Evolutionary conservation across 495 filamentous ascomycete genomes (phyloP), one percentile per base, ranked within the genome.

Genomic region (Daldinia concentrica): DNA sequence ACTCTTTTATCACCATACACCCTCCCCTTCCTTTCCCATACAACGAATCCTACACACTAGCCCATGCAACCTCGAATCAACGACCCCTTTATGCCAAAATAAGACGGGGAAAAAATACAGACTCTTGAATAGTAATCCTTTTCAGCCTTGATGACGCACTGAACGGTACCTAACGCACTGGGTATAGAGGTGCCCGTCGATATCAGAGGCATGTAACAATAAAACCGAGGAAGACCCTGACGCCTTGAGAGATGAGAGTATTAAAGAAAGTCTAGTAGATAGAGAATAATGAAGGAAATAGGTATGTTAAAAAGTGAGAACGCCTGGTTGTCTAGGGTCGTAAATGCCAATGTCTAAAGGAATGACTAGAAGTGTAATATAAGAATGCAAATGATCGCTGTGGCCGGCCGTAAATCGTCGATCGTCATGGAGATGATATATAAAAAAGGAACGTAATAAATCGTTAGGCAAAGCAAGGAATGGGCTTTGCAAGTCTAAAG

Each of bases 401-500:
- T 70, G 69, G 75, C 71, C 60, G 73, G 77, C 72, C 77, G 73
- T 79, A 52, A 77, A 64, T 77, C 75, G 60, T 77, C 61, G 65
- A 70, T 79, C 61, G 39, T 72, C 43, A 66, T 55, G 60, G 50
- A 48, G 59, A 72, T 74, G 57, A 72, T 15, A n/a, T 34, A 48
- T 51, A 64, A 56, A 27, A 59, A 74, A 74, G 43, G 66, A 71
- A 52, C 19, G 67, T 60, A 24, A 11, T 48, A 71, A 68, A 45
- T 37, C 50, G 62, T 68, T 29, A 69, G 12, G 34, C 45, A 70
- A 66, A 45, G 43, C 43, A 69, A 58, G 43, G 30, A 51, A 37
- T 43, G 62, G 57, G 59, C n/a, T 27, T 36, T 22, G 54, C 17
- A 59, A 59, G 60, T 39, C 50, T n/a, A 57, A 57, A 62, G 24